Evolutionary conservation across 495 filamentous ascomycete genomes (phyloP), one percentile per base, ranked within the genome.

Genomic region (Aspergillus heteromorphus): DNA sequence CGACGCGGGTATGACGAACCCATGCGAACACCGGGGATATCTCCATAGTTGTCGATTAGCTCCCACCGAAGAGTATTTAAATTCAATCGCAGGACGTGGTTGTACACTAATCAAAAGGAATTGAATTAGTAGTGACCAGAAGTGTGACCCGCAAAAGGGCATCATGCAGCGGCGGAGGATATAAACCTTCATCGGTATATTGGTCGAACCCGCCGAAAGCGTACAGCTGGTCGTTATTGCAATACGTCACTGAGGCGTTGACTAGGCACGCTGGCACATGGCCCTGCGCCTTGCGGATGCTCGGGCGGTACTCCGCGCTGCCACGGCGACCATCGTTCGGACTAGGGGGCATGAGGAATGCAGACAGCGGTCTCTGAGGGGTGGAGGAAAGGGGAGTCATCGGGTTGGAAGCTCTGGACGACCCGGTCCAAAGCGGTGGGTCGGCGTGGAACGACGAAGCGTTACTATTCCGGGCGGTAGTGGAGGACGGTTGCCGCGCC

Each of bases 181-280:
- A 57, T 42, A 14, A 49, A 85, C 85, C 85, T 79, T 98, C 93
- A 68, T 98, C 93, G 8, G 93, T 97, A 65, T 93, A 97, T 66
- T 96, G 92, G 65, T 98, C 93, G 61, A 98, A 98, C n/a, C 93
- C 93, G 11, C 93, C 93, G 73, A 98, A 98, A 21, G 92, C 93
- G 72, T 96, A 97, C 60, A 98, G 97, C 65, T 88, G 83, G 72
- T 96, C 91, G 69, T 95, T 89, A 42, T 90, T 89, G 64, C 92
- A 95, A 70, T 95, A 96, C 16, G 93, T 97, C 49, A 97, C 91
- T 13, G 95, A 97, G 51, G 93, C 93, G 77, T 97, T 97, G 50
- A 97, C 92, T 38, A 98, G 80, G 64, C 93, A 97, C 47, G 95
- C 91, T 8, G 95, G 92, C 49, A 91, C 78, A 69, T 93, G 89